Base-by-base conservation (phyloP, 2,329 filamentous ascomycete genomes). In the Ploettnerulaceae sp. region DNA sequence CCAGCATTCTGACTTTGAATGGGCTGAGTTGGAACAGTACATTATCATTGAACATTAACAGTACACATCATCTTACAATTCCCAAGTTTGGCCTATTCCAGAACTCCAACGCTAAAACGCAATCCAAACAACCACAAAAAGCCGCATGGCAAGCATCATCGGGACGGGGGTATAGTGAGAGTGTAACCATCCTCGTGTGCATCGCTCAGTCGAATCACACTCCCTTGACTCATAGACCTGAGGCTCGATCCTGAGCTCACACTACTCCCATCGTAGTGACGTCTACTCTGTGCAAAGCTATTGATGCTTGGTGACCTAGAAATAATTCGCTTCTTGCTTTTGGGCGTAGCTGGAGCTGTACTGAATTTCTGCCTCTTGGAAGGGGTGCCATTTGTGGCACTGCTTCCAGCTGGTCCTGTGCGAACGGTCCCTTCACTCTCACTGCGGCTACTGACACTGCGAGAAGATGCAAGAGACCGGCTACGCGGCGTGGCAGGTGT, bases 371-470 rank as follows among this genome's bases (percentile, higher is more conserved):
- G 43, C 3, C 44, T 39, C 20, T 48, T 55, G 5, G 51, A 39
- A 2, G 46, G 43, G 3, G 50, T 51, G 5, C 47, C 40, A 25
- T 49, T 47, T 15, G 45, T 55, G 14, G 35, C 50, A 2, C 31
- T 31, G 12, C 48, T 45, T 18, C 55, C 51, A 35, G 57, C 57
- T 9, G 45, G 55, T n/a, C 51, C 48, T 7, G 60, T 63, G n/a
- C 47, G 57, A 15, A 63, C 54, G 7, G 61, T 64, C 2, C 58
- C 59, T 43, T 60, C 54, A 25, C 60, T 63, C 24, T 49, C 49
- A 33, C 54, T 59, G 3, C 35, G 53, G n/a, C 49, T 59, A 24
- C 39, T 54, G 11, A 32, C 40, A 34, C 54, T 61, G 21, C 42
- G 45, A 12, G 48, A 49, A 2, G 60, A 61, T 14, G 42, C 50